Base-by-base conservation (phyloP, 1,284 basidiomycete species). In the Malassezia equina region DNA sequence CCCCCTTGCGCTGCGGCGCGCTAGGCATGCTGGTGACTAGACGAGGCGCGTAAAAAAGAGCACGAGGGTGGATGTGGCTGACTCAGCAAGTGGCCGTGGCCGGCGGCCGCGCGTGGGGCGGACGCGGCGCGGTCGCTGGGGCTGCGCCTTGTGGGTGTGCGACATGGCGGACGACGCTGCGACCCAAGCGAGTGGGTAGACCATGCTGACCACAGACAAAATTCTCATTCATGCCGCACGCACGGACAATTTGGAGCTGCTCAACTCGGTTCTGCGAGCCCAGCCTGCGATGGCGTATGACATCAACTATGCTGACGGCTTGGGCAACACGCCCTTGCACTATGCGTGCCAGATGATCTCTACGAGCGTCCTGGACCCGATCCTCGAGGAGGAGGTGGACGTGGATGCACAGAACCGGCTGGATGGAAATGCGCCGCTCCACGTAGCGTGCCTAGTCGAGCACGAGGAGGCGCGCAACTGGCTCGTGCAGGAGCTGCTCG, bases 371-470 rank as follows among this genome's bases (percentile, higher is more conserved):
- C 51, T 73, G 11, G 65, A 64, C 12, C 59, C 60, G 44, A 61
- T 73, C 41, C 65, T 72, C 25, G 61, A 73, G 32, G 60, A 69
- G 42, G 70, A 69, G 11, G 90, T 88, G 75, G 87, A 91, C 67
- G 87, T 90, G 49, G 88, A 91, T 71, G 80, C 83, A 17, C 79
- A 83, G 65, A 90, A 90, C 74, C 79, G 81, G 19, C 75, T 86
- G 28, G 82, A 85, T 34, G 81, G 81, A 8, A 83, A 84, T 32
- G 91, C 89, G 0, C 88, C 89, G 1, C 78, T 93, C 9, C 89
- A 91, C 73, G 80, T 88, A 17, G 88, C 88, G 1, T 79, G 86
- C 15, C 75, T 77, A 55, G 76, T 85, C 52, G 63, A 83, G 59
- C 80, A 88, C 55, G 77, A 78, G 6, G 83, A 84, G 36, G 75